A percentile compares a stretch with the other conserved stretches of the same genome.
Conservation (phyloP, 2,329 filamentous ascomycete species). For the Penicillium sp. region DNA sequence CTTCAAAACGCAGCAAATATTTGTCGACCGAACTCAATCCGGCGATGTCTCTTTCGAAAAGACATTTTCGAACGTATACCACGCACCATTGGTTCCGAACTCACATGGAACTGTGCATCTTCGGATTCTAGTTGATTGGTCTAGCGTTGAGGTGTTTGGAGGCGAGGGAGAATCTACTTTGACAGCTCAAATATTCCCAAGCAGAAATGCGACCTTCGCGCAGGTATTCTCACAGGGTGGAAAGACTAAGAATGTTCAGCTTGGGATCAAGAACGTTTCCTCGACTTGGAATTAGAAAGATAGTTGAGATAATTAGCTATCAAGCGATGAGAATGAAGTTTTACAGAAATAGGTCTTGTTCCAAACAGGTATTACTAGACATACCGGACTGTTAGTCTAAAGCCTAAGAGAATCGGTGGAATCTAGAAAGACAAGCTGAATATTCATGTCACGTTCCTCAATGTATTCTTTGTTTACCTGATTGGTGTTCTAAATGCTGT, state of each 20-base stretch:
- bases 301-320: background rate
- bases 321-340: background rate
- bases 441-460: too few relatives aligned
- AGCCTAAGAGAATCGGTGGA: too few relatives aligned
- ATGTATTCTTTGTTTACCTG: too few relatives aligned
- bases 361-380: too few relatives aligned
- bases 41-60: conserved; percentile 27
- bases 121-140: conserved; percentile 34
- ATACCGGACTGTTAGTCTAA: too few relatives aligned
- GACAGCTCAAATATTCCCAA: conserved; percentile 35
- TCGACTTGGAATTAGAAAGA: background rate
- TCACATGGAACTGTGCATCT: conserved; percentile 23
- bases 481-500: too few relatives aligned
- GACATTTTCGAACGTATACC: conserved; percentile 28
- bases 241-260: conserved; percentile 14
- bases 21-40: conserved; percentile 29
- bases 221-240: conserved; percentile 22
- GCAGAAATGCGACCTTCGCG: conserved; percentile 18
- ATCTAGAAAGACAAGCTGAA: too few relatives aligned
- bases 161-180: conserved; percentile 31
- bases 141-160: conserved; percentile 34
- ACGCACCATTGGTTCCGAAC: conserved; percentile 19
- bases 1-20: conserved; percentile 26
- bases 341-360: background rate
- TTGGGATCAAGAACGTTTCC: conserved; percentile 6